Evolutionary conservation across 2,329 filamentous ascomycete species (phyloP).

Genomic region (Canariomyces notabilis): DNA sequence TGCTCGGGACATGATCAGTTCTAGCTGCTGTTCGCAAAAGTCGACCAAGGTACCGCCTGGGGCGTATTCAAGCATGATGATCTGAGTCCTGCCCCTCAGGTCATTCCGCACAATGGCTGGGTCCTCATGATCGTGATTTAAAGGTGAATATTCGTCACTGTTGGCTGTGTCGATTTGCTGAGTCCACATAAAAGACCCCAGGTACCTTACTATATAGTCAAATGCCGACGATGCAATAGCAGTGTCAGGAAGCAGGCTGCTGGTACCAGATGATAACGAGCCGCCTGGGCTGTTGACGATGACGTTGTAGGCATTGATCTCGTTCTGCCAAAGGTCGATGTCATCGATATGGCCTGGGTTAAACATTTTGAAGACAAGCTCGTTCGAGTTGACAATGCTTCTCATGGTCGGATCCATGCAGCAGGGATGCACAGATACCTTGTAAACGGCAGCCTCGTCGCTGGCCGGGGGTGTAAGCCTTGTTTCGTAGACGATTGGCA

Average conservation of each 20-base stretch:
- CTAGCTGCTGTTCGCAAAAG: not conserved
- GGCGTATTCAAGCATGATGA: conserved; percentile 6
- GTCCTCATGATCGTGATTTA: not conserved
- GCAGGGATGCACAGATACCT: not conserved
- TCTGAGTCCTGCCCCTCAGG: too few relatives aligned
- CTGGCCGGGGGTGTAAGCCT: not conserved
- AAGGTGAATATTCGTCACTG: too few relatives aligned
- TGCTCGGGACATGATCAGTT: not conserved
- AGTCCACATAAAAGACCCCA: not conserved
- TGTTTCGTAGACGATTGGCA: not conserved
- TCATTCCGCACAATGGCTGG: not conserved
- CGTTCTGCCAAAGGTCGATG: not conserved
- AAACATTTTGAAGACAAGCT: conserved; percentile 6
- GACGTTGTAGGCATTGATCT: conserved; percentile 1
- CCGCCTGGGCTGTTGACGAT: not conserved
- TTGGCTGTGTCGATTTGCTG: too few relatives aligned
- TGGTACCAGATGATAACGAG: not conserved
- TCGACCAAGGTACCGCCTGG: conserved; percentile 1
- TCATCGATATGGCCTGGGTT: too few relatives aligned
- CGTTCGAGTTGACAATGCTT: not conserved
- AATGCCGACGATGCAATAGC: too few relatives aligned
- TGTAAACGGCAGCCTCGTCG: not conserved
- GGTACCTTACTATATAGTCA: conserved; percentile 3
- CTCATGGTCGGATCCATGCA: not conserved
- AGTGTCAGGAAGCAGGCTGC: too few relatives aligned